phyloP scores from a whole-genome alignment of 768 basidiomycete species.

The Phylloporus rhodoxanthus region DNA sequence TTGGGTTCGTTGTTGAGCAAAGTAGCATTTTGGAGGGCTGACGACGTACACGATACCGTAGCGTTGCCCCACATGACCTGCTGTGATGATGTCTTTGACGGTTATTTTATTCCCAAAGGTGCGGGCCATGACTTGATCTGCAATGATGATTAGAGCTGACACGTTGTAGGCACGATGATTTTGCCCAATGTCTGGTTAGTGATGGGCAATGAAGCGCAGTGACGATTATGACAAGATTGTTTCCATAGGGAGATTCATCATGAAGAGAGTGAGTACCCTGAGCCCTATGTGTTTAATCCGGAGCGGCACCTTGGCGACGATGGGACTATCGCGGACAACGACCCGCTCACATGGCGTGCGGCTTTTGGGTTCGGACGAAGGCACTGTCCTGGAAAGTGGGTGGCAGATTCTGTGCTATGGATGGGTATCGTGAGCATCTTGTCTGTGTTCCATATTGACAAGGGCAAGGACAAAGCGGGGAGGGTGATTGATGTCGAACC shows the following conservation, averaged over 20 bases:
- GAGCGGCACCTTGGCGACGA: slow-evolving; percentile 23
- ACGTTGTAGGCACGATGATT: slow-evolving; percentile 20
- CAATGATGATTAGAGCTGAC: slow-evolving; percentile 5
- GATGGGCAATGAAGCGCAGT: neutral
- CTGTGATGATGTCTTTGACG: slow-evolving; percentile 41
- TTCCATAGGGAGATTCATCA: slow-evolving; percentile 26
- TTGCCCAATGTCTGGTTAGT: slow-evolving; percentile 28
- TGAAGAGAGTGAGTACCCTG: slow-evolving; percentile 25
- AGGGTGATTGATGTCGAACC: slow-evolving; percentile 22
- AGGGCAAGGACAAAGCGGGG: slow-evolving; percentile 21
- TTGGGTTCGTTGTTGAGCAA: slow-evolving; percentile 17
- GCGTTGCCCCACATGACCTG: slow-evolving; percentile 27
- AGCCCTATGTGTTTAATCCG: slow-evolving; percentile 23
- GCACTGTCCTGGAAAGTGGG: slow-evolving; percentile 29
- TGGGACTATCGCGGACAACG: slow-evolving; percentile 18
- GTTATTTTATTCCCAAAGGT: slow-evolving; percentile 37
- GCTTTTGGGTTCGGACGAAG: slow-evolving; percentile 29
- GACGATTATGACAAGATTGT: neutral
- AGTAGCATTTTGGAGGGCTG: neutral
- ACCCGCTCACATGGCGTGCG: slow-evolving; percentile 23
- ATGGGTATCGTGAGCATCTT: slow-evolving; percentile 27
- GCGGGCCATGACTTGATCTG: neutral
- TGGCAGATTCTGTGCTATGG: slow-evolving; percentile 30
- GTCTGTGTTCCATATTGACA: slow-evolving; percentile 19
- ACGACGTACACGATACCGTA: slow-evolving; percentile 3